Conservation (phyloP, 441 rosid species). For the Corymbia calophylla region DNA sequence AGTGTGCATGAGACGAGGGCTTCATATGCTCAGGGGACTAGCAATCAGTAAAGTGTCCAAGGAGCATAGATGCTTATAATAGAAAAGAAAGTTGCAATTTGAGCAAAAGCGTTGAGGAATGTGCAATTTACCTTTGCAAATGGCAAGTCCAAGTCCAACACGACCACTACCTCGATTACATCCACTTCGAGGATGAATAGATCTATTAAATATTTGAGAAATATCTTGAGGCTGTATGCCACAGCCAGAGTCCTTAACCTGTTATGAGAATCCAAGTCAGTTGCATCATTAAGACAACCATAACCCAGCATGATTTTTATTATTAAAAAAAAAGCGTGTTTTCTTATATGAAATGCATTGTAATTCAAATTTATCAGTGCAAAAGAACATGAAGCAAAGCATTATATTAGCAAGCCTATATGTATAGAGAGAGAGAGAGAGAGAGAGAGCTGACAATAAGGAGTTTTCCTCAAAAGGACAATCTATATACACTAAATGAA, state of each 20-base stretch:
- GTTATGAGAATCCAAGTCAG: neutral
- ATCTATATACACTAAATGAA: neutral
- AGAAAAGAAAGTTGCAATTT: neutral
- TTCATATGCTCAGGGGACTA: neutral
- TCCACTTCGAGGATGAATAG: constrained; percentile 47
- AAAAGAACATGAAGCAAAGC: neutral
- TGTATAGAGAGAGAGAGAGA: neutral
- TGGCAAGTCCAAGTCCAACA: constrained; percentile 87
- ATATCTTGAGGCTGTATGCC: constrained; percentile 72
- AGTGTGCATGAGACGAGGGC: neutral
- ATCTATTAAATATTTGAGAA: constrained; percentile 58
- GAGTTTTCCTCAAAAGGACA: neutral
- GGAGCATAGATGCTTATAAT: neutral
- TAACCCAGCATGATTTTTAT: neutral
- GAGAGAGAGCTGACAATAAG: neutral
- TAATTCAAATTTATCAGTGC: neutral
- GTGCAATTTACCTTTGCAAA: constrained; percentile 56
- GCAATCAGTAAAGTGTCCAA: neutral
- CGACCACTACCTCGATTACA: constrained; percentile 34
- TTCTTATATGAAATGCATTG: neutral
- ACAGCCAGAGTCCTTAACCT: constrained; percentile 90
- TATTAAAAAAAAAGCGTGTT: neutral
- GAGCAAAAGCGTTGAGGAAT: neutral
- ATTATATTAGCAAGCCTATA: neutral
- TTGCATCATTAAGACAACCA: neutral